phyloP scores from a whole-genome alignment of 257 asterid genomes.

The Marsdenia floribunda region DNA sequence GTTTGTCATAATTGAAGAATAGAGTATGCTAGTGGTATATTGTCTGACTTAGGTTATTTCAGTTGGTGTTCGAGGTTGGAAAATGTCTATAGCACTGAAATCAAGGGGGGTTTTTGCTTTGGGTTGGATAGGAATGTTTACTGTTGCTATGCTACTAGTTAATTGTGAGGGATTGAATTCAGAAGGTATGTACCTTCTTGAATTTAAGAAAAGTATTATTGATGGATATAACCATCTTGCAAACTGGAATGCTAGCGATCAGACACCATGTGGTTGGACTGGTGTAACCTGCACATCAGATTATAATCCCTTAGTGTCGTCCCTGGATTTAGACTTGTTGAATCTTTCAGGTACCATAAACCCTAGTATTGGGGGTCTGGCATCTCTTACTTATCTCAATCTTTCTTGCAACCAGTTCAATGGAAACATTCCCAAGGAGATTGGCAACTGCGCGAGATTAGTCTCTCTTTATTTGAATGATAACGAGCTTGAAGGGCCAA shows the following conservation, averaged over 20 bases:
- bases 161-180: constrained; percentile 48
- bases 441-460: constrained; percentile 49
- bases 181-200: constrained; percentile 61
- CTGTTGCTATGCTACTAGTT: constrained; percentile 28
- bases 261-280: constrained; percentile 69
- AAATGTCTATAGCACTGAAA: constrained; percentile 43
- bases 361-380: constrained; percentile 48
- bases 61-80: constrained; percentile 23
- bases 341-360: constrained; percentile 71
- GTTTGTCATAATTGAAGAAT: constrained; percentile 18
- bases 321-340: constrained; percentile 45
- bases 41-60: constrained; percentile 14
- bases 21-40: constrained; percentile 9
- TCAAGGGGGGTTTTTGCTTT: constrained; percentile 32
- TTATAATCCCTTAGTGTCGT: constrained; percentile 45
- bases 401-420: constrained; percentile 56
- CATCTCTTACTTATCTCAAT: constrained; percentile 46
- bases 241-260: constrained; percentile 66
- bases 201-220: constrained; percentile 51
- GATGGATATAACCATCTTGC: constrained; percentile 41
- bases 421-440: constrained; percentile 69
- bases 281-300: constrained; percentile 66
- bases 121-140: constrained; percentile 33
- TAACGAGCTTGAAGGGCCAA: constrained; percentile 51
- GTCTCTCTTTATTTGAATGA: constrained; percentile 48